Base-by-base conservation (phyloP, 495 filamentous ascomycete genomes). In the Daldinia caldariorum region DNA sequence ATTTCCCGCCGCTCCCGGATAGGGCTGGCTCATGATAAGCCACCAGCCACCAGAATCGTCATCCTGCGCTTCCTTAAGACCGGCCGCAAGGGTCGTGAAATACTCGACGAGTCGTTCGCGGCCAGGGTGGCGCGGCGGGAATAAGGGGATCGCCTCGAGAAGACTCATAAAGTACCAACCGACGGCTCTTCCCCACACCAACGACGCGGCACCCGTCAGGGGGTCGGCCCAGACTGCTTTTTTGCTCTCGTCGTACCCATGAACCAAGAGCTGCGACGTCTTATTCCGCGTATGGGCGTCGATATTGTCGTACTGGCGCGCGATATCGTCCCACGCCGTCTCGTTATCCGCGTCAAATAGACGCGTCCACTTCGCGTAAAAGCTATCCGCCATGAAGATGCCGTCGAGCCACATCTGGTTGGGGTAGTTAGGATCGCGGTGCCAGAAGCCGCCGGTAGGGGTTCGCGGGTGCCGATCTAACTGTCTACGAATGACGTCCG, bases 111-210 rank as follows among this genome's bases (percentile, higher is more conserved):
- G 69, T 35, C 68, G 75, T 8, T 55, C 59, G 53, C 76, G 74
- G 4, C 80, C 80, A 1, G 75, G 55, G 35, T 81, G 77, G 0
- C 49, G 35, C 26, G 61, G n/a, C 5, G 80, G 80, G 55, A 84
- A 82, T 31, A 82, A 71, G 41, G 87, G 83, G 29, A 89, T 77
- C 14, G 84, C 80, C 58, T 89, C 86, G 1, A 88, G 77, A 0
- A 90, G 74, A 9, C 83, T 83, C 81, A 89, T 85, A 32, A 85
- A 73, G 61, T 88, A 89, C 88, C 87, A 89, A 0, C 87, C 88
- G 16, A 88, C 75, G 0, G 87, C 82, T 14, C 88, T 80, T 58
- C 81, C 78, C 88, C 88, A 90, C 22, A 87, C 85, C 12, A 84
- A 73, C 5, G 84, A 86, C 26, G 81, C 80, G 2, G 83, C 85